A percentile compares a stretch with the other conserved stretches of the same genome.
Evolutionary conservation across 106 monocot species (phyloP).

Genomic region (Agapanthus africanus): DNA sequence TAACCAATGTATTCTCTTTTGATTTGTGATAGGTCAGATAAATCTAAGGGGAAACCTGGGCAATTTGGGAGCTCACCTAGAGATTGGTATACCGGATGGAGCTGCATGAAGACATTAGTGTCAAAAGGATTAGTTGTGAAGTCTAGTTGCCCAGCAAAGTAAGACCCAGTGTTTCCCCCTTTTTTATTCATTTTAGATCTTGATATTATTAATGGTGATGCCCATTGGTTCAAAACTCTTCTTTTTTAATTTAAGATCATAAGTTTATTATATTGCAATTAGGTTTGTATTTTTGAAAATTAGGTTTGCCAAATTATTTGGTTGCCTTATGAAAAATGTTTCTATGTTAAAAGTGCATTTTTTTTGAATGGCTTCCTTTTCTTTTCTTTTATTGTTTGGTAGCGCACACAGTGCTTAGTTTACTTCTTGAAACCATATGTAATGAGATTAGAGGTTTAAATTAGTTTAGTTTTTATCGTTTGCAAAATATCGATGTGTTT

Average conservation of each 20-base stretch:
- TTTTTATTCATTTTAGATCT: background rate
- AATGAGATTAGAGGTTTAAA: too few species aligned
- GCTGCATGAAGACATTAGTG: slow-evolving; percentile 84
- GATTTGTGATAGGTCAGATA: slow-evolving; percentile 44
- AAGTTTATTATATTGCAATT: background rate
- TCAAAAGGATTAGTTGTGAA: slow-evolving; percentile 82
- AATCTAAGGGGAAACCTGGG: slow-evolving; percentile 58
- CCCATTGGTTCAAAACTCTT: slow-evolving; percentile 54
- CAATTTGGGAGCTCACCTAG: slow-evolving; percentile 56
- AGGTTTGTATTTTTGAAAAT: background rate
- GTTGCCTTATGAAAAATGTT: background rate
- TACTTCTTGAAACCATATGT: too few species aligned
- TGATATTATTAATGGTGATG: slow-evolving; percentile 22
- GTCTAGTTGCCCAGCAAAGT: slow-evolving; percentile 89
- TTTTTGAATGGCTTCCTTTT: too few species aligned
- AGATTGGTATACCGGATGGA: slow-evolving; percentile 95
- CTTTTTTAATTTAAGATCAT: background rate
- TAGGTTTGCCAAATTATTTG: background rate
- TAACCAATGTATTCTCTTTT: background rate
- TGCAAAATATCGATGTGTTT: too few species aligned
- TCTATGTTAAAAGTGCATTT: too few species aligned
- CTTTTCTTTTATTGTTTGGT: too few species aligned
- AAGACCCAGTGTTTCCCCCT: too few species aligned
- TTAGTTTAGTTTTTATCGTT: too few species aligned
- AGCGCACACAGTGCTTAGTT: too few species aligned